A percentile compares a stretch with the other conserved stretches of the same genome.
These are phyloP conservation scores for Diaporthe nobilis DNA, from an alignment of 2,329 filamentous ascomycete genomes.

Conservation along the genomic window DNA sequence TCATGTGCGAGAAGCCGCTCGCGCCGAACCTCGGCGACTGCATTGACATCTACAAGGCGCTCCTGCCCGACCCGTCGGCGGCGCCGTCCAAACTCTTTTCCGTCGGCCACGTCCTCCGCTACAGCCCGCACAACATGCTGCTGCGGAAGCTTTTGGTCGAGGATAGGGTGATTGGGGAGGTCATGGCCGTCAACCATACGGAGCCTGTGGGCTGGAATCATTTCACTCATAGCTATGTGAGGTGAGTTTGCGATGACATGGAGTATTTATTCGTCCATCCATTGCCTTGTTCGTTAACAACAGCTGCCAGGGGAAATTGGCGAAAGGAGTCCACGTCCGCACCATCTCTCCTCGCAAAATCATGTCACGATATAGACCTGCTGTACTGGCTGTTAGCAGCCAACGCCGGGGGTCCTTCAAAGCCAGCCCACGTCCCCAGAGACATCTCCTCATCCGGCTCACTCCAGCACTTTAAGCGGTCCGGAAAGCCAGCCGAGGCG, in stretches of 20 bases:
- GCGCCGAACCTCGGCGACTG: neutral
- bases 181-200: slow-evolving; percentile 12
- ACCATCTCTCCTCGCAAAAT: slow-evolving; percentile 21
- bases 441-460: slow-evolving; percentile 4
- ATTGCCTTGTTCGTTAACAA: neutral
- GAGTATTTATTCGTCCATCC: accelerated
- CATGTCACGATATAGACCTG: slow-evolving; percentile 5
- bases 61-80: neutral
- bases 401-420: neutral
- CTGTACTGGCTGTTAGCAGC: slow-evolving; percentile 1
- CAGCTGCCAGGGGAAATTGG: neutral
- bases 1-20: slow-evolving; percentile 24
- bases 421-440: neutral
- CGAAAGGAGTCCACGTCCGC: slow-evolving; percentile 18
- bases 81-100: slow-evolving; percentile 14
- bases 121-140: slow-evolving; percentile 22
- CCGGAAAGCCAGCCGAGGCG: slow-evolving; percentile 1
- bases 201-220: slow-evolving; percentile 24
- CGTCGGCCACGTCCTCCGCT: slow-evolving; percentile 15
- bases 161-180: slow-evolving; percentile 16
- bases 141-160: slow-evolving; percentile 20
- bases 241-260: neutral
- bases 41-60: slow-evolving; percentile 15
- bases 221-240: slow-evolving; percentile 22
- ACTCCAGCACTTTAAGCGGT: slow-evolving; percentile 4